Evolutionary conservation across 192 early-diverging fungal species (phyloP), one percentile per base, ranked within the genome.

Genomic region (Backusella liffmaniae): DNA sequence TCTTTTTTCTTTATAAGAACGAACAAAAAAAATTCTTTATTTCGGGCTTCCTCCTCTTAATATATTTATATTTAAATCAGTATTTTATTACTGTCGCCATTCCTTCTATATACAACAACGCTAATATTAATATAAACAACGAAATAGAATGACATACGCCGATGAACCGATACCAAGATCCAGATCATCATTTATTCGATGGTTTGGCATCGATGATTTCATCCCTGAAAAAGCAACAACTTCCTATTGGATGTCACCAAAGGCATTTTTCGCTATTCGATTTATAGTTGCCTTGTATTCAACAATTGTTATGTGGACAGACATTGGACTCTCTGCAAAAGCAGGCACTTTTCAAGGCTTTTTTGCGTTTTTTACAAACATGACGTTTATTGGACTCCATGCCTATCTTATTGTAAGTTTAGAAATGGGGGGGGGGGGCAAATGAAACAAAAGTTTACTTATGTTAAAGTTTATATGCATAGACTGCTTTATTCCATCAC

Each of bases 131-230:
- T 59, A 62, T n/a, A 49, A 21, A n/a, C 18, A n/a, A 44, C 1
- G 0, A 49, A 16, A 49, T 49, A 62, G 12, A 13, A 62, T 62
- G 56, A 3, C 23, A 62, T 62, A 13, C 56, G 0, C 56, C 10
- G 56, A 62, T 29, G 56, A 62, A 29, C 5, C 56, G 13, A 12
- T 62, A 29, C 32, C 49, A 35, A 4, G 32, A 53, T 73, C 51
- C 13, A 67, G 13, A 8, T 46, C 44, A 36, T 12, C 69, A 3
- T n/a, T 74, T 21, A 41, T 80, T 30, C 49, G 70, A 26, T 82
- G 75, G 76, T 78, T 82, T 66, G 72, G 72, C 9, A 41, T 82
- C 32, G 80, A 82, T 65, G 72, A 78, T 34, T 82, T 82, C 42
- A 69, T 73, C 23, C 80, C 80, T 30, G 80, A 82, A 46, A 26